A percentile compares a stretch with the other conserved stretches of the same genome.
Evolutionary conservation across 2,329 filamentous ascomycete species (phyloP).

Genomic region (Ceratocystis eucalypticola): DNA sequence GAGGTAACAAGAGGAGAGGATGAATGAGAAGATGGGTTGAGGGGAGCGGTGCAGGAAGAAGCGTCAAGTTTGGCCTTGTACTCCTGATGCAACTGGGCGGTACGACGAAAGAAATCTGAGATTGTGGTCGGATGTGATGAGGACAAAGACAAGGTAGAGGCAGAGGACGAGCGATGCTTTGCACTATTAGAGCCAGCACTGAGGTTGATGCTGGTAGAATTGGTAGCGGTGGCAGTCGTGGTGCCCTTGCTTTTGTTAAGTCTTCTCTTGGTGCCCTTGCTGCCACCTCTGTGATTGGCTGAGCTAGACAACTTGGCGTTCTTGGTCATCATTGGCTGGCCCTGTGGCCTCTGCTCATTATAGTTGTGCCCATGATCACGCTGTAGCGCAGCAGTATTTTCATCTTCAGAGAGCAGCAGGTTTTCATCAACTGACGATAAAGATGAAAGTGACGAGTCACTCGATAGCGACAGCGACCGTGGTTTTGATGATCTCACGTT

Average conservation of each 20-base stretch:
- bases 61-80: conserved; percentile 11
- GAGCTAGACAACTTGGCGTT: background rate
- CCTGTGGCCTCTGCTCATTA: background rate
- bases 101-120: conserved; percentile 14
- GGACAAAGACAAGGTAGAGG: background rate
- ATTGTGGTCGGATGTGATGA: conserved; percentile 10
- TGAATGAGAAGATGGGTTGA: background rate
- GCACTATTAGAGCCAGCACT: conserved; percentile 4
- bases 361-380: background rate
- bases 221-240: background rate
- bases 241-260: conserved; percentile 4
- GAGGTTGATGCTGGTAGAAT: conserved; percentile 6
- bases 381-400: background rate
- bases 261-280: conserved; percentile 10
- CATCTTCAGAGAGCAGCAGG: conserved; percentile 11
- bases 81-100: conserved; percentile 14
- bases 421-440: conserved; percentile 17
- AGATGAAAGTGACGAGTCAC: conserved; percentile 18
- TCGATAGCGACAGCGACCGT: conserved; percentile 16
- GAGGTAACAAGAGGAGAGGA: background rate
- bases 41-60: background rate
- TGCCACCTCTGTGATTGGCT: conserved; percentile 16
- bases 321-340: conserved; percentile 17
- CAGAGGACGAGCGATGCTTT: background rate
- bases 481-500: background rate